Base-by-base conservation (phyloP, 768 basidiomycete genomes). In the Russula compacta region DNA sequence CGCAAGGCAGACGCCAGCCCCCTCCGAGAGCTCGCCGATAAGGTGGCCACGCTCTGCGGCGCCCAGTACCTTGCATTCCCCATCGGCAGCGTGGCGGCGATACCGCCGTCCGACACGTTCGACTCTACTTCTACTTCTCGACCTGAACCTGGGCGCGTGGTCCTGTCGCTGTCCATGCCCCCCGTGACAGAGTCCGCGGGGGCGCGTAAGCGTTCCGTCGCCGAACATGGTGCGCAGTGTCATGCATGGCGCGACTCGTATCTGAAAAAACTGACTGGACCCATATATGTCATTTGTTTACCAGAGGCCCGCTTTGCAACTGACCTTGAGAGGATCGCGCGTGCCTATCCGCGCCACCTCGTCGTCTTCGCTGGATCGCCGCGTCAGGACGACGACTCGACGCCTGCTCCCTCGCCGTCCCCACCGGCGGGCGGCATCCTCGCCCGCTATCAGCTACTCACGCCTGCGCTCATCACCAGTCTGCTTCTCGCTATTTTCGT, bases 401-500 rank as follows among this genome's bases (percentile, higher is more conserved):
- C 24, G 69, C 74, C 54, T 4, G 21, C 19, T n/a, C 60, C 60
- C 5, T 24, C 50, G 55, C 67, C 74, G 11, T 75, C 77, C 17
- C 70, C 76, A 1, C 71, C 78, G 6, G 69, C 74, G 8, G 82
- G 79, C 24, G 86, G 87, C 10, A 83, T 91, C 58, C 78, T 92
- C 32, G 79, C 83, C 63, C 81, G 77, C 38, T 91, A 90, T 71
- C 88, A 90, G 69, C 78, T 90, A 49, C 80, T 92, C 51, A 89
- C 88, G 0, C 86, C 90, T 1, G 86, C 79, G 0, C 77, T 92
- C 51, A 88, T 92, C 71, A 79, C 78, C 4, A 70, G 77, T 7
- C 78, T 92, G 17, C 78, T 91, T 52, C 72, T 91, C 48, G 73
- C 74, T 0, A 75, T 91, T 68, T 87, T 89, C 70, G 68, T 89